Conservation (phyloP, 2,329 filamentous ascomycete species). For the Fusarium vanettenii region DNA sequence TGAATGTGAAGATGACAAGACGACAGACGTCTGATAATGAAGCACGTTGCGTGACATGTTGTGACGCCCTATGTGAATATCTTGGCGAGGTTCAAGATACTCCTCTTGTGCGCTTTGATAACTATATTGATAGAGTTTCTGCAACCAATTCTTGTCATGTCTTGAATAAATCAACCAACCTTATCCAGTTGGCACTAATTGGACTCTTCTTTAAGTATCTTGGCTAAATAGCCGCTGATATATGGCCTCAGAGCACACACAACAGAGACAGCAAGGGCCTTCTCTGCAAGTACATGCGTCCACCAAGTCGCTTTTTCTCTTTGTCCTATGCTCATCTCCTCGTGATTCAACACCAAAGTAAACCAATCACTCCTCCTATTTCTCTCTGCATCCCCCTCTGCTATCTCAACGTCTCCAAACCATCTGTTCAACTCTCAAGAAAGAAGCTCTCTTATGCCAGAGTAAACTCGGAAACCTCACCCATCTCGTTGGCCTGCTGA, state of each 20-base stretch:
- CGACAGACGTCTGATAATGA: not conserved
- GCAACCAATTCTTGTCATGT: not conserved
- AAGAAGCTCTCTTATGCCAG: conserved; percentile 64
- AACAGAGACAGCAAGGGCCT: conserved; percentile 8
- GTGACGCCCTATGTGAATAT: not conserved
- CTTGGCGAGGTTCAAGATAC: not conserved
- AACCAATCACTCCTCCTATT: not conserved
- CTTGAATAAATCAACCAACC: not conserved
- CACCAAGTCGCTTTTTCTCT: conserved; percentile 33
- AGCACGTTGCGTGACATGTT: not conserved
- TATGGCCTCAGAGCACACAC: not conserved
- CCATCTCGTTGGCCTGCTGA: conserved; percentile 80
- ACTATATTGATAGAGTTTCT: not conserved
- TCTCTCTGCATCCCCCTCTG: not conserved
- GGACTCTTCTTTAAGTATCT: not conserved
- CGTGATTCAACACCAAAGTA: not conserved
- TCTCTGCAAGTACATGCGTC: conserved; percentile 27
- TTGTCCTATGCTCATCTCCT: conserved; percentile 13
- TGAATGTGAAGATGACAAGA: conserved; percentile 32
- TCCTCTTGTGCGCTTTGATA: not conserved
- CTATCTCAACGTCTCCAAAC: not conserved
- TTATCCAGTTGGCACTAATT: not conserved
- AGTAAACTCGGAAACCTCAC: conserved; percentile 83
- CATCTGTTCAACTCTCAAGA: not conserved
- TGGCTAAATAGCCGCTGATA: not conserved